Base-by-base conservation (phyloP, 208 protist genomes). In the Sergeia podlipaevii region DNA sequence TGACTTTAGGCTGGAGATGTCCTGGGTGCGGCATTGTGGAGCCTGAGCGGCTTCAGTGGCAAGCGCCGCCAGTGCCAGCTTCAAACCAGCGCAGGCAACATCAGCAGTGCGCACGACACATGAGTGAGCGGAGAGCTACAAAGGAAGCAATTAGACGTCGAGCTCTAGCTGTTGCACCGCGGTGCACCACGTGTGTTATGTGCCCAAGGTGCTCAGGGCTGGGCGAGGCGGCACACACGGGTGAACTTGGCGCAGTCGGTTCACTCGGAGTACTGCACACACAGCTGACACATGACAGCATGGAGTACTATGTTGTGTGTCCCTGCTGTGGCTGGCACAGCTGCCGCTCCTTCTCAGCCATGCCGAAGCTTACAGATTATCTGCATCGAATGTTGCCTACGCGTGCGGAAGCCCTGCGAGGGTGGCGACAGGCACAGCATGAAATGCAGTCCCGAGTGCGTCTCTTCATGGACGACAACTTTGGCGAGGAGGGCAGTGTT, bases 281-380 rank as follows among this genome's bases (percentile, higher is more conserved):
- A 4, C 44, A 38, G 39, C 13, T 65, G 18, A 71, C 52, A n/a
- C 30, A 24, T 18, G 55, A 53, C 24, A 10, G 15, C 15, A 45
- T 83, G 60, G 53, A 51, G 10, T 84, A 88, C 64, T 63, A 58
- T 30, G 56, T 61, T 13, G 51, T 45, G 4, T 89, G 80, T 26
- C 23, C 48, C 6, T 81, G 74, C 54, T 84, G 80, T 58, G 64
- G 76, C 39, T 89, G 76, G 76, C 61, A 63, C 18, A 62, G 63
- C 42, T 76, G 46, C 21, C 53, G 50, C 13, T 57, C 45, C 20
- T 80, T 80, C 21, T 24, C 49, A 2, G 54, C 57, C 2, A 72
- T 74, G 62, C 45, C 63, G 33, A 46, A 48, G 26, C 49, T 80
- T 1, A 21, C 65, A 20, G 42, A 21, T 5, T 71, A 80, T 60